Conservation (phyloP, 1,284 basidiomycete genomes). For the Apiotrichum montevideense region DNA sequence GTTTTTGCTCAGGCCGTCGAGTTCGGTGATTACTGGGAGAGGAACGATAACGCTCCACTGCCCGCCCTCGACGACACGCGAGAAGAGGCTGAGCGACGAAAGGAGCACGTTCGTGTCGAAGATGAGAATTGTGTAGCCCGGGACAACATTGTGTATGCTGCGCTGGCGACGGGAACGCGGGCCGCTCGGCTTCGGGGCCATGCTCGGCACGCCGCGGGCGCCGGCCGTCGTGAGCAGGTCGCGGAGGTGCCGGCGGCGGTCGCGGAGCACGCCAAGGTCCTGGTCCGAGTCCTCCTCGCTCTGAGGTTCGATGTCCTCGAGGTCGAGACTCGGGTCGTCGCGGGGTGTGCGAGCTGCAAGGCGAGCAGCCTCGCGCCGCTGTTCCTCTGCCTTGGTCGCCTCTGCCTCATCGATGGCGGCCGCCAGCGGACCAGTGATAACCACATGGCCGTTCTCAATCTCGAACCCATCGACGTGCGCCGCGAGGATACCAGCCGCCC, state of each 20-base stretch:
- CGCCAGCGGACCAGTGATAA: slow-evolving; percentile 59
- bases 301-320: slow-evolving; percentile 55
- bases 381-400: slow-evolving; percentile 50
- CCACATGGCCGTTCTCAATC: slow-evolving; percentile 52
- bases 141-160: slow-evolving; percentile 51
- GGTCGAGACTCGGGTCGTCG: slow-evolving; percentile 40
- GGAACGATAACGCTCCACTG: slow-evolving; percentile 87
- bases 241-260: slow-evolving; percentile 44
- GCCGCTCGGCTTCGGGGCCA: neutral
- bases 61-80: slow-evolving; percentile 68
- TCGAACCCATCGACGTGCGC: slow-evolving; percentile 69
- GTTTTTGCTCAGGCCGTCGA: slow-evolving; percentile 78
- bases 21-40: slow-evolving; percentile 89
- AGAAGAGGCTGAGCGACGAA: slow-evolving; percentile 65
- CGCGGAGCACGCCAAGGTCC: slow-evolving; percentile 66
- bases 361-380: slow-evolving; percentile 21
- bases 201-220: neutral
- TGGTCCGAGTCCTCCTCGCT: slow-evolving; percentile 58
- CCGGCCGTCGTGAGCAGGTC: slow-evolving; percentile 33
- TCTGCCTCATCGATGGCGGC: slow-evolving; percentile 66
- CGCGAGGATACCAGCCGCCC: slow-evolving; percentile 64
- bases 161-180: neutral
- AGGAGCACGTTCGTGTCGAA: slow-evolving; percentile 92
- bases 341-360: neutral
- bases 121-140: slow-evolving; percentile 84